These are phyloP conservation scores for Ophiostoma sp. DNA, from an alignment of 2,329 filamentous ascomycete species.

Conservation along the genomic window DNA sequence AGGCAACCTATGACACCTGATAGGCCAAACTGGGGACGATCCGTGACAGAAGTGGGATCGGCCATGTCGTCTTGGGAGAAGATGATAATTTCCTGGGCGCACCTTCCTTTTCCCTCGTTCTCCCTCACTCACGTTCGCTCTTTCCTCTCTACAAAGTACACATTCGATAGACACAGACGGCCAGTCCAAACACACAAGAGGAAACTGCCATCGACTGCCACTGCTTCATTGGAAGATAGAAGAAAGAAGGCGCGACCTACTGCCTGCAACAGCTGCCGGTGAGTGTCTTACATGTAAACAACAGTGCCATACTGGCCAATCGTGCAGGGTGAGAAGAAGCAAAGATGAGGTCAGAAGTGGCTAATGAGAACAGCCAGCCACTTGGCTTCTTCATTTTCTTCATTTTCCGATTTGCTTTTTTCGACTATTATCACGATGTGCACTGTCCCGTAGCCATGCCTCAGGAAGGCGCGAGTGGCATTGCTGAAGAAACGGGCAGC, in stretches of 20 bases:
- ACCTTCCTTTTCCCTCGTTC: background rate
- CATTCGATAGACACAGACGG: background rate
- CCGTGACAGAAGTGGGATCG: background rate
- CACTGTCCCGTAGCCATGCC: background rate
- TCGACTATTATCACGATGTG: background rate
- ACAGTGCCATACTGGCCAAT: background rate
- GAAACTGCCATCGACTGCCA: background rate
- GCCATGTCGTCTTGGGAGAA: background rate
- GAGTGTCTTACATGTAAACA: conserved; percentile 15
- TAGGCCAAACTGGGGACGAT: conserved; percentile 11
- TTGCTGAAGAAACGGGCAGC: conserved; percentile 10
- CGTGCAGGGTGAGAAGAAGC: background rate
- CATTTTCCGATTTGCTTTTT: background rate
- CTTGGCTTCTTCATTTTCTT: background rate
- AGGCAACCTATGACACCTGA: conserved; percentile 1
- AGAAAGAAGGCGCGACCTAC: conserved; percentile 13
- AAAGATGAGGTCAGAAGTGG: background rate
- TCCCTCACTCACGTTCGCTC: background rate
- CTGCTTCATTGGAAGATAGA: background rate
- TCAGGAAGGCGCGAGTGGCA: conserved; percentile 7
- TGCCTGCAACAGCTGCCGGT: background rate
- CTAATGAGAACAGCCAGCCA: background rate
- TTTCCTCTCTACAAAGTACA: background rate
- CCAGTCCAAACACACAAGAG: background rate
- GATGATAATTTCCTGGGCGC: background rate